These are phyloP conservation scores for Neofusicoccum sp. DNA, from an alignment of 2,329 filamentous ascomycete genomes.

Conservation along the genomic window DNA sequence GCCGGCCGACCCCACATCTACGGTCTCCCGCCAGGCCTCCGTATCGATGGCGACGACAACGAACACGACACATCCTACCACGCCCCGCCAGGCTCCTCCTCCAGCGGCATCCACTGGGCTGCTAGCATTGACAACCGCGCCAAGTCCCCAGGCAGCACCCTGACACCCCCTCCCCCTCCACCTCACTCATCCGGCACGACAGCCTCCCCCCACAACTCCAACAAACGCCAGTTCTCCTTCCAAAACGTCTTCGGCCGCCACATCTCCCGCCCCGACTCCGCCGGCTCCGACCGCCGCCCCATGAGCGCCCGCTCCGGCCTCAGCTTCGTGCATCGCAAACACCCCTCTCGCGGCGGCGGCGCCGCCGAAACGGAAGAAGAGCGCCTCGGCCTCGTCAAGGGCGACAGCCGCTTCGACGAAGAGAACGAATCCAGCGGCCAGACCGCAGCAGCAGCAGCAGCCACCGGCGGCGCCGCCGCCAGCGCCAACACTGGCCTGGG, in stretches of 20 bases:
- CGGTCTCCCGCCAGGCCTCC: constrained; percentile 48
- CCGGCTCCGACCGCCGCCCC: constrained; percentile 24
- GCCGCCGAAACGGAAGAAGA: constrained; percentile 73
- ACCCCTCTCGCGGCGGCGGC: constrained; percentile 35
- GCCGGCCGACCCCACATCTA: constrained; percentile 48
- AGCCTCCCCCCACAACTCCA: constrained; percentile 32
- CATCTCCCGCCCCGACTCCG: constrained; percentile 41
- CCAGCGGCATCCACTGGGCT: constrained; percentile 36
- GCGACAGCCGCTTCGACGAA: constrained; percentile 49
- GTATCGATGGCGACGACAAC: constrained; percentile 39
- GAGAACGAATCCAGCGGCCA: background rate
- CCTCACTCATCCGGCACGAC: constrained; percentile 52
- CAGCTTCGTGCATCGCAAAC: constrained; percentile 28
- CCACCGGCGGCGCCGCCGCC: background rate
- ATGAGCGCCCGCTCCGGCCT: constrained; percentile 31
- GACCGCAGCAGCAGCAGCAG: background rate
- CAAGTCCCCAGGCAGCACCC: constrained; percentile 45
- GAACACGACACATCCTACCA: constrained; percentile 54
- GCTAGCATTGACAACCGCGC: constrained; percentile 41
- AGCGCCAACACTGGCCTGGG: background rate
- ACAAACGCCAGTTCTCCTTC: constrained; percentile 86
- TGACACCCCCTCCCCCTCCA: constrained; percentile 59
- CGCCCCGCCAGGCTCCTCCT: constrained; percentile 30
- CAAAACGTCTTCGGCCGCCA: constrained; percentile 72
- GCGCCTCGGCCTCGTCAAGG: constrained; percentile 77